Conservation (phyloP, 23 red algal genomes). For the Gracilaria caudata region DNA sequence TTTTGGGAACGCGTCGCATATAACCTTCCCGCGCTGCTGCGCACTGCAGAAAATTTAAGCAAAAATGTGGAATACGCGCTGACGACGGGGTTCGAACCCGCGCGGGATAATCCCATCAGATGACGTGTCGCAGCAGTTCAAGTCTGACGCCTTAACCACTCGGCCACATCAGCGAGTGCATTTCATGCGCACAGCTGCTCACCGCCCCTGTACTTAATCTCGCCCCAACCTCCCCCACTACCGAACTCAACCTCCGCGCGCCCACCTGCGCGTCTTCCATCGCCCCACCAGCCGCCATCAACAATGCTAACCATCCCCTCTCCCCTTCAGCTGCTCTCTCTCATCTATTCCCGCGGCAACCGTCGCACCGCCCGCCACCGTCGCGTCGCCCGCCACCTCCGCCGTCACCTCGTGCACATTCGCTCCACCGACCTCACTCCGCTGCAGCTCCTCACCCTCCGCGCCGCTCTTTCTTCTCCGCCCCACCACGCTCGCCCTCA, state of each 20-base stretch:
- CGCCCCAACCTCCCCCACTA: not conserved
- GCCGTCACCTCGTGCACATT: not conserved
- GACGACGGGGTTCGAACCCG: constrained; percentile 49
- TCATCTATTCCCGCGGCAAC: not conserved
- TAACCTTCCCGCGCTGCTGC: not conserved
- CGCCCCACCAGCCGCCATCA: not conserved
- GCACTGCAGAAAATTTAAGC: not conserved
- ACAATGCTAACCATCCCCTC: not conserved
- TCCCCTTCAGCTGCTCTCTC: constrained; percentile 2
- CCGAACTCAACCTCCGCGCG: not conserved
- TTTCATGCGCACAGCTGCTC: not conserved
- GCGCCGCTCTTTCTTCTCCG: not conserved
- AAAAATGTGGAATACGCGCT: not conserved
- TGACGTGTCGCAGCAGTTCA: not conserved
- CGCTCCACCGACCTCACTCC: not conserved
- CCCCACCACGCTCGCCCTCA: constrained; percentile 47
- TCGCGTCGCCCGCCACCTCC: not conserved
- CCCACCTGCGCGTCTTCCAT: not conserved
- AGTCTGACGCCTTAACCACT: constrained; percentile 51
- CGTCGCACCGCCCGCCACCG: not conserved
- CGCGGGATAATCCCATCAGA: constrained; percentile 39
- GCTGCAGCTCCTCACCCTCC: not conserved
- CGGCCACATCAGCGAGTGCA: constrained; percentile 26
- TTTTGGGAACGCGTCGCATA: too few relatives aligned
- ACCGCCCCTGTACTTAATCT: not conserved